These are phyloP conservation scores for Melampsora larici-populina DNA, from an alignment of 1,284 basidiomycete genomes.

Conservation along the genomic window DNA sequence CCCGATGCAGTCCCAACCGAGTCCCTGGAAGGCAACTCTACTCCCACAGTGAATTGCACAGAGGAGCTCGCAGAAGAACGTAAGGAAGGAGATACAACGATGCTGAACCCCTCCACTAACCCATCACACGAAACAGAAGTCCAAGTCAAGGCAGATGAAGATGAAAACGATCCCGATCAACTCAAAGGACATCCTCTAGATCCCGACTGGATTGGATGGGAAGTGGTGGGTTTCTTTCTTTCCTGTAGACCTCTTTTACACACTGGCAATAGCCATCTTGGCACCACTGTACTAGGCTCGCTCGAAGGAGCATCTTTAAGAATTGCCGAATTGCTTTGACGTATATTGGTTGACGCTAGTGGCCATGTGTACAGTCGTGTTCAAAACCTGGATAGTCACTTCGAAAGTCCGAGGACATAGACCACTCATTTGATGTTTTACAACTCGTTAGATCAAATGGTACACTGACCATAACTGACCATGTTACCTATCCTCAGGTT, in stretches of 20 bases:
- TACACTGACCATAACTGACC: no score
- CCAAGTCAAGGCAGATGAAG: background rate
- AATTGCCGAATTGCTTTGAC: no score
- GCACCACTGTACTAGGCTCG: background rate
- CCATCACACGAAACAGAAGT: background rate
- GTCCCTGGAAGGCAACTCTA: no score
- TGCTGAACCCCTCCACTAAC: constrained; percentile 1
- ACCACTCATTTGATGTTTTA: no score
- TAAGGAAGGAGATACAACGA: background rate
- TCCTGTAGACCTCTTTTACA: background rate
- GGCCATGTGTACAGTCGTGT: background rate
- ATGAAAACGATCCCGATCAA: background rate
- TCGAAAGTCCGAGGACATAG: no score
- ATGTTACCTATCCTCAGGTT: background rate
- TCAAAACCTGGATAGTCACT: background rate
- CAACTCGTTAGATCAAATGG: no score
- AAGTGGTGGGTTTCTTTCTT: constrained; percentile 27
- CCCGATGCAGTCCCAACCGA: no score
- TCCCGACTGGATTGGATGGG: constrained; percentile 43
- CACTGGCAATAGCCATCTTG: background rate
- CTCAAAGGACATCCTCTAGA: constrained; percentile 38
- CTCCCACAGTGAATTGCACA: background rate
- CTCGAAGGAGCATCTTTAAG: background rate
- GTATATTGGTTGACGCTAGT: background rate
- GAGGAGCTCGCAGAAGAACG: background rate